phyloP scores from a whole-genome alignment of 768 basidiomycete species.

The Lepiota subincarnata region DNA sequence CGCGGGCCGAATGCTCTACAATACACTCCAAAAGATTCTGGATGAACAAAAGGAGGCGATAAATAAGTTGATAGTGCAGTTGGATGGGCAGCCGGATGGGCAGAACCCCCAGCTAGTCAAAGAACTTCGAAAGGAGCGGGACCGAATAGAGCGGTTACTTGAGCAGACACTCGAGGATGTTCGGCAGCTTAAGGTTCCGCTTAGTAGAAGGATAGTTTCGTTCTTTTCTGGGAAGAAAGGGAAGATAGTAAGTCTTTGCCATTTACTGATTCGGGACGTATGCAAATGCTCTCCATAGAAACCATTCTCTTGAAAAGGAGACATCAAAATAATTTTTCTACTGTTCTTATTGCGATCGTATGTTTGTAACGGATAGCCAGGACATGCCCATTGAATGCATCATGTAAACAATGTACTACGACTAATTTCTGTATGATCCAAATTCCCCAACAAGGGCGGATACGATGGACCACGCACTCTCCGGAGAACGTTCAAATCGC shows the following conservation, averaged over 20 bases:
- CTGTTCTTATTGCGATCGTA: no score
- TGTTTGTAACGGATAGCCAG: no score
- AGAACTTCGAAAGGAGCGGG: neutral
- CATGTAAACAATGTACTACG: neutral
- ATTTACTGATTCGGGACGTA: no score
- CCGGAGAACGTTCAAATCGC: constrained; percentile 2
- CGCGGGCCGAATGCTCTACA: constrained; percentile 4
- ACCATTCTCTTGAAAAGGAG: no score
- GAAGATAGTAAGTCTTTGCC: neutral
- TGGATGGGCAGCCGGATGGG: neutral
- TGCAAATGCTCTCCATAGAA: no score
- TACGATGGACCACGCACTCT: constrained; percentile 11
- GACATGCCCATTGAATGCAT: no score
- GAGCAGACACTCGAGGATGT: neutral
- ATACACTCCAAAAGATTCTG: neutral
- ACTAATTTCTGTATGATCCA: neutral
- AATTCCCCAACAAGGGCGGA: neutral
- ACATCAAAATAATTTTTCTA: no score
- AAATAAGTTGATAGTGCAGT: neutral
- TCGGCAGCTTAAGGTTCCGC: neutral
- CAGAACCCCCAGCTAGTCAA: neutral
- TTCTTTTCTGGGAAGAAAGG: constrained; percentile 6
- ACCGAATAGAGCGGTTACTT: neutral
- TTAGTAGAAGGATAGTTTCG: neutral
- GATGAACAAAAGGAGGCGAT: neutral